Percentiles rank a stretch among this genome's conserved stretches.
Evolutionary conservation across 257 asterid species (phyloP).

Genomic region (Jasminum sambac): DNA sequence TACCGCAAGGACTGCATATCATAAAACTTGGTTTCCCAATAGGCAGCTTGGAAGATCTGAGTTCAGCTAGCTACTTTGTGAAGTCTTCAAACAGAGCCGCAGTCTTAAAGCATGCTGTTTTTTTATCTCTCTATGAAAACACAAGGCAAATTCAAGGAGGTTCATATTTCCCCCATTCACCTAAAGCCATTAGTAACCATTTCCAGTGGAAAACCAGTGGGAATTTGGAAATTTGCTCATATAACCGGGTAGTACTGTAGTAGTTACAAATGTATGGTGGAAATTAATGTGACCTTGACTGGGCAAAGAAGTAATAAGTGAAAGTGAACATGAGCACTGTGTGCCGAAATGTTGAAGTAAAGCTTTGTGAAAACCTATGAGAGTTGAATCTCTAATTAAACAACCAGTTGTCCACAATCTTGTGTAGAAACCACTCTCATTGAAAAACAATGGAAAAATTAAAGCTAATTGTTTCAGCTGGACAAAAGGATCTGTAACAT

Average conservation of each 20-base stretch:
- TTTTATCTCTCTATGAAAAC: neutral
- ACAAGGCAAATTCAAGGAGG: neutral
- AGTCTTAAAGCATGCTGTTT: slow-evolving; percentile 5
- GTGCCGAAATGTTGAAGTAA: neutral
- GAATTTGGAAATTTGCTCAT: too few relatives aligned
- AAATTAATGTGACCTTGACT: too few relatives aligned
- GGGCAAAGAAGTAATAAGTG: too few relatives aligned
- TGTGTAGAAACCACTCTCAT: slow-evolving; percentile 1
- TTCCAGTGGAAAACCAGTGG: too few relatives aligned
- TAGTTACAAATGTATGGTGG: too few relatives aligned
- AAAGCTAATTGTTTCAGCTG: neutral
- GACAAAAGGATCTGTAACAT: neutral
- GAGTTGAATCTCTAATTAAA: neutral
- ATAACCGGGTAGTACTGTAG: too few relatives aligned
- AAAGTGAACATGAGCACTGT: too few relatives aligned
- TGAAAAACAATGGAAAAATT: neutral
- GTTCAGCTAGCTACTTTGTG: neutral
- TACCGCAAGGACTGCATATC: slow-evolving; percentile 4
- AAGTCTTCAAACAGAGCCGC: slow-evolving; percentile 6
- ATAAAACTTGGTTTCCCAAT: neutral
- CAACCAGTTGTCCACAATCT: neutral
- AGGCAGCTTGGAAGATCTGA: slow-evolving; percentile 4
- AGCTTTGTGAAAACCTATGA: neutral
- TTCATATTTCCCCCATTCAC: neutral
- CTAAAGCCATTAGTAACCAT: too few relatives aligned